phyloP scores from a whole-genome alignment of 1,284 basidiomycete species.

The Salmacisia buchloeana region DNA sequence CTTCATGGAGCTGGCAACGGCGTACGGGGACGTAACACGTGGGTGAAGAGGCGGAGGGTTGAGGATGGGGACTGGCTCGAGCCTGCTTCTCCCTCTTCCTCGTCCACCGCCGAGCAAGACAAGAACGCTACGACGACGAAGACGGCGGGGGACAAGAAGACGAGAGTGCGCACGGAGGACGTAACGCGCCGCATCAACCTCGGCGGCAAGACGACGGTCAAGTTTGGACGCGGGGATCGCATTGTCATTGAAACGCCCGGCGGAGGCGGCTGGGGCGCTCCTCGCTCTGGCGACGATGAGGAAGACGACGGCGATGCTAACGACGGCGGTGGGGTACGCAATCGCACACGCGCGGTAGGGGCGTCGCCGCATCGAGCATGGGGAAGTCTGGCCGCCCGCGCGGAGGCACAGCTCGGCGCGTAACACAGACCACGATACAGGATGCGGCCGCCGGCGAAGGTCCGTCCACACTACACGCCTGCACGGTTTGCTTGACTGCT shows the following conservation, averaged over 20 bases:
- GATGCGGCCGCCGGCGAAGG: too few relatives aligned
- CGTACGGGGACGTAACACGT: constrained; percentile 73
- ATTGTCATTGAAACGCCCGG: constrained; percentile 83
- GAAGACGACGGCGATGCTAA: background rate
- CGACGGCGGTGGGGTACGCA: background rate
- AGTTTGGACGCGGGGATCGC: constrained; percentile 76
- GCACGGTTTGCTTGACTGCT: too few relatives aligned
- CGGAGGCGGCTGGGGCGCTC: constrained; percentile 77
- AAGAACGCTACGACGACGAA: background rate
- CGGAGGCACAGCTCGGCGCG: background rate
- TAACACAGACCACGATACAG: too few relatives aligned
- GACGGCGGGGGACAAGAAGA: constrained; percentile 13
- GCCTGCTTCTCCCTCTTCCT: constrained; percentile 18
- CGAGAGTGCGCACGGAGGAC: constrained; percentile 27
- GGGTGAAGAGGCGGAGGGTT: constrained; percentile 71
- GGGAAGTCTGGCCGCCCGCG: constrained; percentile 3
- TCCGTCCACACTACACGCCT: too few relatives aligned
- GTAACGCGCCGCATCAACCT: constrained; percentile 69
- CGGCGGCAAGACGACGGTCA: constrained; percentile 78
- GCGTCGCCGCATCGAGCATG: background rate
- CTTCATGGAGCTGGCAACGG: constrained; percentile 77
- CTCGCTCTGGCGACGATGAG: background rate
- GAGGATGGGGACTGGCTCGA: constrained; percentile 63
- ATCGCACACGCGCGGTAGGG: background rate
- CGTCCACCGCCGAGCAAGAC: background rate